Percentiles rank a stretch among this genome's conserved stretches.
Conservation (phyloP, 2,329 filamentous ascomycete genomes). For the Colletotrichum cordylinicola region DNA sequence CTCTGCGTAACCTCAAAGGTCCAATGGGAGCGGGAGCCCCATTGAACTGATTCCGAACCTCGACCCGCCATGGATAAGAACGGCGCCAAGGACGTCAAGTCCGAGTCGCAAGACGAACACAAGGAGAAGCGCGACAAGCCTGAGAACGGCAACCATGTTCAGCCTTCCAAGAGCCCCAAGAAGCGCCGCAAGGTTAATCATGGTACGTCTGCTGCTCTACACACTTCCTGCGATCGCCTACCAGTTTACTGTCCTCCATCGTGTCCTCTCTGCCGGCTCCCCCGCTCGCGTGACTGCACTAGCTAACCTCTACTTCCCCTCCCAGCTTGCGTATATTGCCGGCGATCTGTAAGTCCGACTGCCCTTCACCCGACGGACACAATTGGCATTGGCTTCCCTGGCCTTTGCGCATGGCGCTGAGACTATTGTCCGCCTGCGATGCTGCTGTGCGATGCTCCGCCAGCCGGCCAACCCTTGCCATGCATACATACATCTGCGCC, state of each 20-base stretch:
- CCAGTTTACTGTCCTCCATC: not conserved
- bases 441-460: conserved; percentile 16
- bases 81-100: conserved; percentile 42
- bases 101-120: conserved; percentile 41
- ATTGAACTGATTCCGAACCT: conserved; percentile 33
- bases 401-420: not conserved
- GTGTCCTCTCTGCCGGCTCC: conserved; percentile 21
- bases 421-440: not conserved
- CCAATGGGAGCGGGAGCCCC: conserved; percentile 46
- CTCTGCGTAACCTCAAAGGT: conserved; percentile 47
- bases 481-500: not conserved
- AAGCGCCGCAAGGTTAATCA: conserved; percentile 91
- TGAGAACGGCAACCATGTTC: conserved; percentile 35
- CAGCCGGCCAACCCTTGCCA: conserved; percentile 8
- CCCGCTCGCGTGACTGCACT: conserved; percentile 22
- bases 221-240: conserved; percentile 8
- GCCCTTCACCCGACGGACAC: conserved; percentile 21
- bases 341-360: conserved; percentile 79
- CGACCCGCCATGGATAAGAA: conserved; percentile 35
- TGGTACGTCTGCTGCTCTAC: conserved; percentile 63
- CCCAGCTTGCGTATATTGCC: conserved; percentile 87
- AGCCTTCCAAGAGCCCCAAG: conserved; percentile 66
- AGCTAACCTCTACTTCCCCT: conserved; percentile 34
- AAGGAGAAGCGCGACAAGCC: conserved; percentile 27
- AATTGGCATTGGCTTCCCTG: conserved; percentile 25